These are phyloP conservation scores for Vitis riparia DNA, from an alignment of 164 flowering plant species.

Conservation along the genomic window DNA sequence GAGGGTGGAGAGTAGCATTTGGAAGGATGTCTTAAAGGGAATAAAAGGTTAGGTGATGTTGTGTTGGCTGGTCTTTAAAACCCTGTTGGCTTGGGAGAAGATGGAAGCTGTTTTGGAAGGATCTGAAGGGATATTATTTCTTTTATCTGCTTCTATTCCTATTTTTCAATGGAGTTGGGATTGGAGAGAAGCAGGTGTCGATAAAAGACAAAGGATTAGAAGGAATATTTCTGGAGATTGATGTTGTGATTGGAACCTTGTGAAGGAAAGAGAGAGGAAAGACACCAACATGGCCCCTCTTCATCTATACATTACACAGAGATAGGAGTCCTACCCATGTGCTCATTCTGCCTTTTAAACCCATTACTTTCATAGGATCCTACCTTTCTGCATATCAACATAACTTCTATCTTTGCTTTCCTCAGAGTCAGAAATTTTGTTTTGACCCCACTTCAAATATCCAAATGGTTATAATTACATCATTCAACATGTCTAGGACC, in stretches of 20 bases:
- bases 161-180: conserved; percentile 3
- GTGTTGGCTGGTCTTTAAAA: conserved; percentile 15
- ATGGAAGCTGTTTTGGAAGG: conserved; percentile 4
- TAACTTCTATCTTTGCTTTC: too few species aligned
- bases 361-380: too few species aligned
- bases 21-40: conserved; percentile 18
- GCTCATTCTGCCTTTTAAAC: too few species aligned
- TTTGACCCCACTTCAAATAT: too few species aligned
- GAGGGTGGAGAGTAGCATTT: conserved; percentile 25
- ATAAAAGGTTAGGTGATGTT: conserved; percentile 28
- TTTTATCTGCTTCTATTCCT: conserved; percentile 4
- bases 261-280: conserved; percentile 5
- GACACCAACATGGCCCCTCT: not conserved
- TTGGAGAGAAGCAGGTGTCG: not conserved
- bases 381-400: too few species aligned
- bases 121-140: conserved; percentile 2
- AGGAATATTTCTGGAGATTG: conserved; percentile 16
- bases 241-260: conserved; percentile 8
- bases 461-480: too few species aligned
- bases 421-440: too few species aligned
- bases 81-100: not conserved
- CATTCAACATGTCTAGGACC: too few species aligned
- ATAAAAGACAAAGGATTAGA: conserved; percentile 14
- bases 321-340: too few species aligned
- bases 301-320: too few species aligned